Conservation (phyloP, 441 rosid genomes). For the Brassica hybrid region DNA sequence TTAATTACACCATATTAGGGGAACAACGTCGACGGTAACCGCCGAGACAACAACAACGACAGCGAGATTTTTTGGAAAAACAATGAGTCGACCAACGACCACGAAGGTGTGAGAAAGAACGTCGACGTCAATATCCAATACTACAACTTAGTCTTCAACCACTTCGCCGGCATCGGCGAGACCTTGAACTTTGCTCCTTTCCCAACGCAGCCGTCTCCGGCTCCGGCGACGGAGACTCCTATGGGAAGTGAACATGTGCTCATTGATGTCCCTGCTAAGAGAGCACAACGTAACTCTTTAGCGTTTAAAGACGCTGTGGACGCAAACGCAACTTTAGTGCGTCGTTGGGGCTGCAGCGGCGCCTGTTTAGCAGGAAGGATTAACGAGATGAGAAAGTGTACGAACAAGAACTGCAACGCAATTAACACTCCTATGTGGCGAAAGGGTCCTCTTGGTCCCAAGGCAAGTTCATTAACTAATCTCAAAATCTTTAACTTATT, state of each 20-base stretch:
- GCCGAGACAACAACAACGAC: slow-evolving; percentile 9
- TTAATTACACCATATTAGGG: slow-evolving; percentile 8
- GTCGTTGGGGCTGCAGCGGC: not conserved
- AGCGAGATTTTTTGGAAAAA: not conserved
- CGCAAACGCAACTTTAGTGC: not conserved
- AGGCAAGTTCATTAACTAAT: slow-evolving; percentile 22
- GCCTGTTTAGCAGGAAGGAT: not conserved
- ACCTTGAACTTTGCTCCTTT: slow-evolving; percentile 16
- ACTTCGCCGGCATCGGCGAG: slow-evolving; percentile 30
- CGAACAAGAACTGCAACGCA: slow-evolving; percentile 37
- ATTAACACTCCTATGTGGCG: slow-evolving; percentile 45
- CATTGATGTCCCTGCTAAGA: slow-evolving; percentile 37
- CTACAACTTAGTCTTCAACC: slow-evolving; percentile 20
- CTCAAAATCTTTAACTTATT: slow-evolving; percentile 5
- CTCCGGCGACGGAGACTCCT: slow-evolving; percentile 12
- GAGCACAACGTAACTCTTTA: slow-evolving; percentile 18
- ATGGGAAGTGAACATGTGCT: slow-evolving; percentile 18
- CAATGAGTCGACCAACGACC: not conserved
- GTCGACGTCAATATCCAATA: slow-evolving; percentile 27
- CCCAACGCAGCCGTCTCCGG: slow-evolving; percentile 4
- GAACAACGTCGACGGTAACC: slow-evolving; percentile 13
- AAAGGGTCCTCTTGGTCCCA: slow-evolving; percentile 45
- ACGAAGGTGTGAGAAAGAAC: slow-evolving; percentile 17
- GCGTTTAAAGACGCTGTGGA: slow-evolving; percentile 3
- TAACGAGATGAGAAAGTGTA: slow-evolving; percentile 10